A percentile compares a stretch with the other conserved stretches of the same genome.
Evolutionary conservation across 208 protist genomes (phyloP).

Genomic region (Wallacemonas sp.): DNA sequence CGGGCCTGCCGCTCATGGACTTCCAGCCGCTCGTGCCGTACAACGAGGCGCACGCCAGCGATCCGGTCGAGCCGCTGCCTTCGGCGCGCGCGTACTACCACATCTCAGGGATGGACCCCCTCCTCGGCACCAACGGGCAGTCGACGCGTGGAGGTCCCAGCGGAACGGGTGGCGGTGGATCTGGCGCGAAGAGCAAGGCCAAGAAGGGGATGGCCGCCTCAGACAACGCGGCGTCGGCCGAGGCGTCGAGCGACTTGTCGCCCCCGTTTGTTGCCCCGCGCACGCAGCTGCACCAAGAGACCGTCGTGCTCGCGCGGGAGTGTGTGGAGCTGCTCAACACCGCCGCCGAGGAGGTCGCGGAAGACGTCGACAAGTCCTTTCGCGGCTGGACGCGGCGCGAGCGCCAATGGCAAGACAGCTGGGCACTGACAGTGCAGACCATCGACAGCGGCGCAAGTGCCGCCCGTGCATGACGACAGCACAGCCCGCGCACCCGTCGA

Average conservation of each 20-base stretch:
- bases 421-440: slow-evolving; percentile 48
- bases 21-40: slow-evolving; percentile 57
- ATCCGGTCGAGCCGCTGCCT: slow-evolving; percentile 14
- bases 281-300: slow-evolving; percentile 56
- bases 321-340: slow-evolving; percentile 41
- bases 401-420: slow-evolving; percentile 50
- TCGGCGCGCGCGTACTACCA: slow-evolving; percentile 38
- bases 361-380: slow-evolving; percentile 44
- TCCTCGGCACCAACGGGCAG: neutral
- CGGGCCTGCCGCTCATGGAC: slow-evolving; percentile 43
- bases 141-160: neutral
- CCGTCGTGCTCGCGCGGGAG: slow-evolving; percentile 44
- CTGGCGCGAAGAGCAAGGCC: neutral
- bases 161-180: neutral
- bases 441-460: slow-evolving; percentile 15
- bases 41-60: slow-evolving; percentile 50
- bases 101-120: neutral
- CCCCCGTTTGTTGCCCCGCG: slow-evolving; percentile 51
- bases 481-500: neutral
- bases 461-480: neutral
- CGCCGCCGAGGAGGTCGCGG: slow-evolving; percentile 36
- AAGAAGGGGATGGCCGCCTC: neutral
- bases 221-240: neutral
- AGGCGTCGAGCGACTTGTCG: slow-evolving; percentile 11
- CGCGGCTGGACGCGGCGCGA: slow-evolving; percentile 52